These are phyloP conservation scores for Fusarium setosum DNA, from an alignment of 2,329 filamentous ascomycete species.

Conservation along the genomic window DNA sequence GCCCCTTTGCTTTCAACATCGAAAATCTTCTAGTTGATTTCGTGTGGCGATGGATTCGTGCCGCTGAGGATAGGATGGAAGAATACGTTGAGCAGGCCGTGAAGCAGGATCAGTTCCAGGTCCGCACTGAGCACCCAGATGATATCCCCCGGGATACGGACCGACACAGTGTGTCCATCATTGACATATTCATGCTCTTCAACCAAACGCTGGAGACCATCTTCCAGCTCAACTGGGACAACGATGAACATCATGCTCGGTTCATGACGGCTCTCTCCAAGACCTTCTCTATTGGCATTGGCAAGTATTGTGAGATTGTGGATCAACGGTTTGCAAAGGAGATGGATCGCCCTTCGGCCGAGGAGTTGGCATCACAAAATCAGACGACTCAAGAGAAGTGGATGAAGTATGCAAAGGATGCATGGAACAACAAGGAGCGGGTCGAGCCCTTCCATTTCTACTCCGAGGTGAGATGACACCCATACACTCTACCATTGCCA, in stretches of 20 bases:
- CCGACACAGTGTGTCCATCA: conserved; percentile 90
- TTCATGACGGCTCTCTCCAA: conserved; percentile 97
- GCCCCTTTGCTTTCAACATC: conserved; percentile 86
- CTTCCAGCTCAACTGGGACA: conserved; percentile 88
- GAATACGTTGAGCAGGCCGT: conserved; percentile 91
- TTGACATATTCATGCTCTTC: conserved; percentile 94
- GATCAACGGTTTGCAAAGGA: conserved; percentile 88
- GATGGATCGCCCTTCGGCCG: conserved; percentile 91
- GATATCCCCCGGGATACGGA: conserved; percentile 79
- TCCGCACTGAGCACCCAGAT: conserved; percentile 73
- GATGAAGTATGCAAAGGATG: conserved; percentile 92
- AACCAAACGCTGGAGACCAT: conserved; percentile 92
- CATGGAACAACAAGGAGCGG: conserved; percentile 91
- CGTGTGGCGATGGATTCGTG: conserved; percentile 93
- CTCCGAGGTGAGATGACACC: conserved; percentile 73
- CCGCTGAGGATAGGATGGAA: conserved; percentile 82
- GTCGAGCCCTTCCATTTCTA: conserved; percentile 98
- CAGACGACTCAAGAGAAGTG: conserved; percentile 92
- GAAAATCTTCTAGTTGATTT: conserved; percentile 90
- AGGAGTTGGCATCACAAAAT: conserved; percentile 81
- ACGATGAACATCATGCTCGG: conserved; percentile 91
- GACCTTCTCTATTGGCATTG: conserved; percentile 83
- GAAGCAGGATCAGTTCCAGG: conserved; percentile 87
- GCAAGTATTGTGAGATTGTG: conserved; percentile 90
- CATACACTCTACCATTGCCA: background rate